Base-by-base conservation (phyloP, 306 rosid genomes). In the Pterocarpus santalinus region DNA sequence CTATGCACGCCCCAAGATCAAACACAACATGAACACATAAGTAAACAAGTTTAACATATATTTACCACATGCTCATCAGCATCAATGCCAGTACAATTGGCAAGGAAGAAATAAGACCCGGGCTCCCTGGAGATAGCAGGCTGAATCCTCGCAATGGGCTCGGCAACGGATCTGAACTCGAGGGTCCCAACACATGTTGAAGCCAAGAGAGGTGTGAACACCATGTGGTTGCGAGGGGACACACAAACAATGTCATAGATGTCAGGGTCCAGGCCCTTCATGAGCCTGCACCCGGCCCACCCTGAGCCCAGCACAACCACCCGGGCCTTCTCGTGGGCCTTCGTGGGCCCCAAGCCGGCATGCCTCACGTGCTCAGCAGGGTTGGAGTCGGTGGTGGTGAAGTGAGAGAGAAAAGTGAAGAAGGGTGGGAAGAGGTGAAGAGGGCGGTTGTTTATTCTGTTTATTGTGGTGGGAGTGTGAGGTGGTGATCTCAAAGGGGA, bases 221-320 rank as follows among this genome's bases (percentile, higher is more conserved):
- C 99, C 99, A 95, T 95, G 75, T 95, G 99, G 36, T 95, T 95
- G 49, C 99, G 88, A 46, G 98, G 99, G 5, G 99, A 93, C n/a
- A 95, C 97, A 51, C 99, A 95, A 39, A 93, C 97, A 71, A 95
- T 84, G 81, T 95, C 99, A 80, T 93, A 95, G 41, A 72, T 51
- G 38, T 57, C 12, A 8, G 99, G 82, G 70, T 95, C 96, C 72
- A 95, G 52, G 0, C 88, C 97, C 61, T 95, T 95, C 98, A 95
- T 88, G 33, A 93, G 79, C 64, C 99, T 78, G 76, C 97, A 90
- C 7, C 98, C 99, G 0, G 98, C 99, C 99, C 98, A 95, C 4
- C 99, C 99, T 1, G 99, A 14, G 0, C 99, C 98, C 73, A 95
- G 62, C 3, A 95, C 97, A 76, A 95, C 96, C 69, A 95, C 99